A percentile compares a stretch with the other conserved stretches of the same genome.
Evolutionary conservation across 371 early-diverging fungal genomes (phyloP).

Genomic region (Mortierella sp.): DNA sequence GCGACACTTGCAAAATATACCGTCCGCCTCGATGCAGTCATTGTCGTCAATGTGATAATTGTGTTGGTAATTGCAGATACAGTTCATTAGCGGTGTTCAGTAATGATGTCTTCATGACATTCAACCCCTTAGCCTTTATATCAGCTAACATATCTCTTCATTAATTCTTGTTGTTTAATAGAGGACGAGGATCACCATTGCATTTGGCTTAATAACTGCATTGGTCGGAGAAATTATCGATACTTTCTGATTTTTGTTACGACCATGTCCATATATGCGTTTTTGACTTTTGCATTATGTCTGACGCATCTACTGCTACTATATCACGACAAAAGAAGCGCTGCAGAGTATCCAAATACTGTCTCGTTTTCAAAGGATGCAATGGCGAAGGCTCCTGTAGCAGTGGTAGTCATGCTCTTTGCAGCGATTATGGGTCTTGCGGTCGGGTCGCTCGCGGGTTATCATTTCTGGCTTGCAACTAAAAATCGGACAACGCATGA

Average conservation of each 20-base stretch:
- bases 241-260: constrained; percentile 84
- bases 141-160: not conserved
- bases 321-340: constrained; percentile 45
- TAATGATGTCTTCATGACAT: not conserved
- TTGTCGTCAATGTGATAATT: constrained; percentile 91
- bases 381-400: constrained; percentile 58
- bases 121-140: no score
- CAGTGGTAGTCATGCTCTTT: constrained; percentile 74
- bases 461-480: constrained; percentile 80
- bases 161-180: no score
- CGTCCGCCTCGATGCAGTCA: constrained; percentile 91
- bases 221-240: constrained; percentile 92
- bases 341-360: constrained; percentile 28
- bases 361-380: constrained; percentile 25
- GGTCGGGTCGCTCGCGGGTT: constrained; percentile 77
- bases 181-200: constrained; percentile 94
- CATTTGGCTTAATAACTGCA: constrained; percentile 94
- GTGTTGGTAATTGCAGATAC: constrained; percentile 73
- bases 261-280: constrained; percentile 66
- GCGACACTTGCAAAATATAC: constrained; percentile 90
- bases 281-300: constrained; percentile 66
- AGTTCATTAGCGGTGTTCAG: not conserved
- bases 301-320: constrained; percentile 70
- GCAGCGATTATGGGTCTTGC: constrained; percentile 72
- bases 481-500: constrained; percentile 91